A percentile compares a stretch with the other conserved stretches of the same genome.
Conservation (phyloP, 495 filamentous ascomycete species). For the Penicillium bialowiezense region DNA sequence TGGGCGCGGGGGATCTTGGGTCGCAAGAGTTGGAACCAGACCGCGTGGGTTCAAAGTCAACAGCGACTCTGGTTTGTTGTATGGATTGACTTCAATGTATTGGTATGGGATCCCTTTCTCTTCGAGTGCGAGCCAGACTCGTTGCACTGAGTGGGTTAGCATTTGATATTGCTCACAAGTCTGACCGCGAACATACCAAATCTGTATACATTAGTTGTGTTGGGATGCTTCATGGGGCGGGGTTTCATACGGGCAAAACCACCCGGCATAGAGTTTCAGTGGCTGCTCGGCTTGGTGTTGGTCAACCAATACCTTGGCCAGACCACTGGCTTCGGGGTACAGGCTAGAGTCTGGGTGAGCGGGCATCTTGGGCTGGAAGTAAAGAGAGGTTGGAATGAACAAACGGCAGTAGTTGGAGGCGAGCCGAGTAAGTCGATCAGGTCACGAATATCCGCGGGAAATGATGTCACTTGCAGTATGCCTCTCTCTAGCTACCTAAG, state of each 20-base stretch:
- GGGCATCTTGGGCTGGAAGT: slow-evolving; percentile 17
- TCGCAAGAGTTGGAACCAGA: slow-evolving; percentile 63
- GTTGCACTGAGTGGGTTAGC: slow-evolving; percentile 47
- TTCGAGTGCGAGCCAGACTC: slow-evolving; percentile 63
- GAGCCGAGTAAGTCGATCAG: not conserved
- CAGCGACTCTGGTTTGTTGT: slow-evolving; percentile 61
- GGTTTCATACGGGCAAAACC: slow-evolving; percentile 53
- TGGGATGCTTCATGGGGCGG: not conserved
- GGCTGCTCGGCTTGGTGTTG: slow-evolving; percentile 46
- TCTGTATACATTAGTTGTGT: slow-evolving; percentile 16
- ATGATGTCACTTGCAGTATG: too few species aligned
- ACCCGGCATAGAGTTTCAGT: slow-evolving; percentile 63
- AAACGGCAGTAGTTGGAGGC: too few species aligned
- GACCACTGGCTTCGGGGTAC: slow-evolving; percentile 51
- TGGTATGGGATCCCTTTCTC: slow-evolving; percentile 71
- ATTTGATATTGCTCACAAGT: not conserved
- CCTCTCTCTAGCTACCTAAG: too few species aligned
- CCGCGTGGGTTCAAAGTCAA: slow-evolving; percentile 66
- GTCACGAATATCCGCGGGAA: too few species aligned
- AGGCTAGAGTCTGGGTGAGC: slow-evolving; percentile 43
- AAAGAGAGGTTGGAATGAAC: too few species aligned
- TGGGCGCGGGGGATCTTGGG: slow-evolving; percentile 32
- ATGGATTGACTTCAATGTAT: slow-evolving; percentile 72
- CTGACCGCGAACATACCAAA: slow-evolving; percentile 20
- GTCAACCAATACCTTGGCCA: slow-evolving; percentile 46